Evolutionary conservation across 768 basidiomycete species (phyloP), one percentile per base, ranked within the genome.

Genomic region (Termitomyces eurrhizus): DNA sequence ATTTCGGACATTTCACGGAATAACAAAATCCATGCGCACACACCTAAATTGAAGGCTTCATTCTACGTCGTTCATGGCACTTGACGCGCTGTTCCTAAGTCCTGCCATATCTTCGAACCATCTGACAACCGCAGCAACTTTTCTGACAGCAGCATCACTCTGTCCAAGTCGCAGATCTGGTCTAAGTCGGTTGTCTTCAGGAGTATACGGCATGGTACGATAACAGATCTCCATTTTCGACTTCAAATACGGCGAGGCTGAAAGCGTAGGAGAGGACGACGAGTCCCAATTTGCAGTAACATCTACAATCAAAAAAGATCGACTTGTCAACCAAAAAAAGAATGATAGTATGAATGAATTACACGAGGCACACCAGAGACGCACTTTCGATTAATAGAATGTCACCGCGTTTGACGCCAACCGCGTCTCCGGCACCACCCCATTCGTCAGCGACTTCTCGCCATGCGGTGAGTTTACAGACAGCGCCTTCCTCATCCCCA

Each of bases 71-170:
- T 57, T 60, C 14, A 60, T 18, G 44, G 24, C 12, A 24, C 9
- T 37, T 33, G 32, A 16, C 18, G 13, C 11, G 36, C 18, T 24
- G 21, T 44, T 44, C 18, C 36, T 56, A 7, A 90, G 73, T 0
- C 90, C 90, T 4, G 89, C 88, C 77, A 88, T 85, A n/a, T 68
- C 69, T 70, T 91, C 83, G 60, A 93, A 88, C 91, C 91, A 93
- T 6, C 68, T 66, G 2, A 85, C 89, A 35, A 90, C 77, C 18
- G 77, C 74, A 0, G 86, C 82, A 0, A 93, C 90, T 60, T 80
- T 87, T 58, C 83, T 78, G 14, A 93, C 87, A 8, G 78, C 80
- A 9, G 84, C 82, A 58, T 93, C 90, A 59, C 85, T 90, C 61
- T 77, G 75, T 1, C 85, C 89, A 3, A 93, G 75, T 37, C 90